Conservation (phyloP, 805 yeast genomes). For the Sugiyamaella smithiae region DNA sequence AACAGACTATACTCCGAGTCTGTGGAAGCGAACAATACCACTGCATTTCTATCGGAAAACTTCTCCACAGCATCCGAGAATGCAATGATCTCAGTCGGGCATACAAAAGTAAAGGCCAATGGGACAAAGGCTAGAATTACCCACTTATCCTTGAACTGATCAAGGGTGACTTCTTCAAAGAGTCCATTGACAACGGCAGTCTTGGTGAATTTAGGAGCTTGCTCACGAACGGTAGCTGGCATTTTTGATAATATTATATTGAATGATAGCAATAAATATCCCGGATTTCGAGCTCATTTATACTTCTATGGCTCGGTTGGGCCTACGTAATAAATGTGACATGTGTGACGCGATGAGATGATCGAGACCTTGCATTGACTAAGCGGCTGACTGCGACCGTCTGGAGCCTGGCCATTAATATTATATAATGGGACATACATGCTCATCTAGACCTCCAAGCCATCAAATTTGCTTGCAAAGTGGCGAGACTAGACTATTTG, state of each 20-base stretch:
- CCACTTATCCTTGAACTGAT: conserved; percentile 97
- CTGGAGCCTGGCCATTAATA: too few relatives aligned
- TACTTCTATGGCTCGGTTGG: too few relatives aligned
- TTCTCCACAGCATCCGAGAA: conserved; percentile 92
- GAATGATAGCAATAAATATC: too few relatives aligned
- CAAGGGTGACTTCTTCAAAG: conserved; percentile 92
- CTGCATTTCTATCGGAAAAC: conserved; percentile 82
- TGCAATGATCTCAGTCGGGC: conserved; percentile 99
- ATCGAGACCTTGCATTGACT: too few relatives aligned
- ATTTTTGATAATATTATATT: conserved; percentile 45
- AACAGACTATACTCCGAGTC: conserved; percentile 96
- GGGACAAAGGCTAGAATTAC: conserved; percentile 96
- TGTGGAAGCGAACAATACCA: conserved; percentile 93
- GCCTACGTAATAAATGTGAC: too few relatives aligned
- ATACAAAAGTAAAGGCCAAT: conserved; percentile 97
- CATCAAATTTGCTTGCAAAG: too few relatives aligned
- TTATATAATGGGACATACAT: too few relatives aligned
- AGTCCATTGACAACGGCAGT: conserved; percentile 96
- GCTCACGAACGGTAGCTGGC: conserved; percentile 90
- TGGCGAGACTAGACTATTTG: too few relatives aligned
- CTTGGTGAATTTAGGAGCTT: conserved; percentile 94
- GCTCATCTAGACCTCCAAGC: too few relatives aligned
- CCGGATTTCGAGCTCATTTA: too few relatives aligned
- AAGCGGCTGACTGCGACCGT: too few relatives aligned
- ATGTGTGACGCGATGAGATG: too few relatives aligned